Percentiles rank a stretch among this genome's conserved stretches.
These are phyloP conservation scores for Elsinoe perseae DNA, from an alignment of 2,329 filamentous ascomycete genomes.

Conservation along the genomic window DNA sequence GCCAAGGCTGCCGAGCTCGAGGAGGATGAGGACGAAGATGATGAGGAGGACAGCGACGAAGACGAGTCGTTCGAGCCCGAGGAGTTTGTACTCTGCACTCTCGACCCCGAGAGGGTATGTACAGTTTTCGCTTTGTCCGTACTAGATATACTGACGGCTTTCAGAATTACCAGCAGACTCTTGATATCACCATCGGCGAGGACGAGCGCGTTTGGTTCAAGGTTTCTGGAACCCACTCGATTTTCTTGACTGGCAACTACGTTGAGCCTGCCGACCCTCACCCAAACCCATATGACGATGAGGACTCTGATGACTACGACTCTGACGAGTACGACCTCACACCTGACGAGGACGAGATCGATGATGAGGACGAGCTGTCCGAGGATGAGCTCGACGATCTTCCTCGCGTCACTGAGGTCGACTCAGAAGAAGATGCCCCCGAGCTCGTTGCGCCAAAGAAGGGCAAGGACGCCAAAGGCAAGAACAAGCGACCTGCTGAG, in stretches of 20 bases:
- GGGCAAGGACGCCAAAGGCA: constrained; percentile 52
- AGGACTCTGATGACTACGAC: constrained; percentile 49
- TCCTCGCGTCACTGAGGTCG: constrained; percentile 75
- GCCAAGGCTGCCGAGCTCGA: constrained; percentile 47
- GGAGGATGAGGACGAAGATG: constrained; percentile 43
- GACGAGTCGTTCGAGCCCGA: constrained; percentile 63
- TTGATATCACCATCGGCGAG: constrained; percentile 86
- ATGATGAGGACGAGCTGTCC: constrained; percentile 39
- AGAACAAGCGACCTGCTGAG: constrained; percentile 89
- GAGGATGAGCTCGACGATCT: constrained; percentile 54
- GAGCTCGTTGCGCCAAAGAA: constrained; percentile 41
- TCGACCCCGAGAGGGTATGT: constrained; percentile 85
- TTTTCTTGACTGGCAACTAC: constrained; percentile 96
- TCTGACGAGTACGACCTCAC: constrained; percentile 65
- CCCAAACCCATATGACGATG: constrained; percentile 54
- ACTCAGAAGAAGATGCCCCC: constrained; percentile 60
- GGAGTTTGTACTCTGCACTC: constrained; percentile 89
- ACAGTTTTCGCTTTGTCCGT: constrained; percentile 15
- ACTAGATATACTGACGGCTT: constrained; percentile 26
- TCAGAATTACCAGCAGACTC: constrained; percentile 87
- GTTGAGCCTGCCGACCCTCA: constrained; percentile 62
- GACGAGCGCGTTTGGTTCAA: constrained; percentile 88
- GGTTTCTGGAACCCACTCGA: constrained; percentile 78
- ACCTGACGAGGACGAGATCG: constrained; percentile 70
- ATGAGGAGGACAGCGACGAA: constrained; percentile 49